These are phyloP conservation scores for Cytospora piceicola DNA, from an alignment of 2,329 filamentous ascomycete species.

Conservation along the genomic window DNA sequence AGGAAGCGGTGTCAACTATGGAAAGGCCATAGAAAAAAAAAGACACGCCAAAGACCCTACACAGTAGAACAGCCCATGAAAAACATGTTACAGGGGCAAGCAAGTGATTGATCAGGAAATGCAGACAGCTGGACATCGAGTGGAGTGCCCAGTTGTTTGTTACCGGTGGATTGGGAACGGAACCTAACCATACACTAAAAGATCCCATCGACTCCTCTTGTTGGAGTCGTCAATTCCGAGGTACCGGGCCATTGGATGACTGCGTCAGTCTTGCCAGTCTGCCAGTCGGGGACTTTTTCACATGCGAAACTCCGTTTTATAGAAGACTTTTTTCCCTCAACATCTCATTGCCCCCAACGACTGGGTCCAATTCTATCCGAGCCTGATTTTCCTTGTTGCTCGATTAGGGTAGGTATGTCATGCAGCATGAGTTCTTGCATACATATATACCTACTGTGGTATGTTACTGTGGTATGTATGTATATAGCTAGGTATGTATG, in stretches of 20 bases:
- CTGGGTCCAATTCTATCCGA: not conserved
- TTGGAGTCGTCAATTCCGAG: not conserved
- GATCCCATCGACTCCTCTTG: not conserved
- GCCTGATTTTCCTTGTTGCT: not conserved
- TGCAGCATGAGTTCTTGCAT: not conserved
- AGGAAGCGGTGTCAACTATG: not conserved
- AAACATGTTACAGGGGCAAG: not conserved
- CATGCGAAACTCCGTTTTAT: not conserved
- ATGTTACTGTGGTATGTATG: too few relatives aligned
- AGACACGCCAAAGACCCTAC: too few relatives aligned
- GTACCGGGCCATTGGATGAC: not conserved
- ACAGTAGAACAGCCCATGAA: not conserved
- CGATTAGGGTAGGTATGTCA: not conserved
- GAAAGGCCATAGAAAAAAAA: too few relatives aligned
- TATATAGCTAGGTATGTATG: not conserved
- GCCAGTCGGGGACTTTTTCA: not conserved
- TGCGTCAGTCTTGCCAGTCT: not conserved
- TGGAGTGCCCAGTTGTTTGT: too few relatives aligned
- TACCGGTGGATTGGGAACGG: not conserved
- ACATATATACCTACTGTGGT: too few relatives aligned
- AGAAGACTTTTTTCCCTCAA: not conserved
- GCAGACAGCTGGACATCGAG: too few relatives aligned
- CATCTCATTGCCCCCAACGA: not conserved
- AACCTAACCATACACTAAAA: too few relatives aligned
- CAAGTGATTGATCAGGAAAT: not conserved